Percentiles rank a stretch among this genome's conserved stretches.
phyloP scores from a whole-genome alignment of 2,329 filamentous ascomycete genomes.

The Triangularia setosa region DNA sequence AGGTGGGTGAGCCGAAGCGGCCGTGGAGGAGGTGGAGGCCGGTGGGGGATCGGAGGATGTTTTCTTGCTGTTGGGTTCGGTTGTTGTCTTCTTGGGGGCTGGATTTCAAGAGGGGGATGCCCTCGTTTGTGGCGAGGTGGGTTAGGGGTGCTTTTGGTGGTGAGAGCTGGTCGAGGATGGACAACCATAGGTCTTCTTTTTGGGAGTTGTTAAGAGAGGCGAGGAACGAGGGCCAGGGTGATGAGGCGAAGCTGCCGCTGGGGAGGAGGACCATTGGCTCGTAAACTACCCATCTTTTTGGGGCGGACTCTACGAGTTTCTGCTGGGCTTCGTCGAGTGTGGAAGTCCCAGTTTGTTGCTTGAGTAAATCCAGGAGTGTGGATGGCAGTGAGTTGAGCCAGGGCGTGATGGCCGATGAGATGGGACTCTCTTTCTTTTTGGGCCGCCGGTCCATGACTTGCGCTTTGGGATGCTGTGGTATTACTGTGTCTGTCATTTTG shows the following conservation, averaged over 20 bases:
- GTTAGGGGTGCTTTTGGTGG: conserved; percentile 41
- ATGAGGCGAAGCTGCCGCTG: conserved; percentile 50
- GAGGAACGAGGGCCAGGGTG: conserved; percentile 40
- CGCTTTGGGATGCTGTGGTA: background rate
- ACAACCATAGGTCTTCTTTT: conserved; percentile 41
- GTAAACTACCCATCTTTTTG: conserved; percentile 58
- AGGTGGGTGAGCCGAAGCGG: conserved; percentile 59
- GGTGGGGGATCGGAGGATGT: conserved; percentile 69
- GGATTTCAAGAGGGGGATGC: conserved; percentile 48
- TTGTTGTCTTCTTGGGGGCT: background rate
- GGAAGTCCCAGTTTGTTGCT: background rate
- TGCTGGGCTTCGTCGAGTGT: conserved; percentile 13
- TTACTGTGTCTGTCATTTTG: background rate
- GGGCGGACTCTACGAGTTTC: conserved; percentile 39
- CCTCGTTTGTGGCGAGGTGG: conserved; percentile 58
- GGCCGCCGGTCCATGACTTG: background rate
- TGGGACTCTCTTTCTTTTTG: conserved; percentile 29
- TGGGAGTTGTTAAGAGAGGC: conserved; percentile 23
- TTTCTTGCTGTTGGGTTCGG: conserved; percentile 35
- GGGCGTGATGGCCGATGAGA: conserved; percentile 33
- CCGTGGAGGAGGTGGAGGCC: conserved; percentile 68
- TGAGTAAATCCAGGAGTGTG: conserved; percentile 11
- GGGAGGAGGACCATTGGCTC: conserved; percentile 59
- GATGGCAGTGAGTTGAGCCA: conserved; percentile 33
- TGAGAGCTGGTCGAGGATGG: conserved; percentile 46